Base-by-base conservation (phyloP, 1,139 yeast genomes). In the Nakaseomyces uthaithaninus region DNA sequence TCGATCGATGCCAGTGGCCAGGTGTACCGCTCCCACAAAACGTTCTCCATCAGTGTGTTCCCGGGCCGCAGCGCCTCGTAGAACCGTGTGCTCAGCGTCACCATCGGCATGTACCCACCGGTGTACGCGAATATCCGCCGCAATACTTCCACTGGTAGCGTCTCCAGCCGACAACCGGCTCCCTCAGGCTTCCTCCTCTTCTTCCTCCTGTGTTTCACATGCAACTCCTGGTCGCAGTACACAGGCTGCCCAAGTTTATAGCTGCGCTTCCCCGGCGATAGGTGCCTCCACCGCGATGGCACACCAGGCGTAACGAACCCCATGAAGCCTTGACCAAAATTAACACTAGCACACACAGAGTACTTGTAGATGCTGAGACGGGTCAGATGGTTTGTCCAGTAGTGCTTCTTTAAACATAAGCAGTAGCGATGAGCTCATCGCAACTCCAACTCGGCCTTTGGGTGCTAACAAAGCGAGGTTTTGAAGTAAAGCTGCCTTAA, bases 111-210 rank as follows among this genome's bases (percentile, higher is more conserved):
- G 12, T 39, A 34, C 15, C 45, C 47, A 12, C 44, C 43, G 5
- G 52, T 33, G 4, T 44, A 42, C 12, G 51, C 41, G 28, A 52
- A 53, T 12, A 53, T 50, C 12, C 38, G 41, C 36, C 51, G 50
- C 10, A 53, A 33, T 10, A 53, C 25, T 30, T 53, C 57, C 7
- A 33, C 24, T 4, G 55, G 55, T 7, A 53, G 40, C 14, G 40
- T 43, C n/a, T 45, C 39, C 17, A 44, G 18, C 3, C n/a, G 16
- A 7, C 5, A 5, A 9, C 6, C 27, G 5, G 14, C 27, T n/a
- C n/a, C n/a, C 2, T 33, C 27, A 11, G 39, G 26, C 10, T 35
- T 39, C 12, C 27, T n/a, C 14, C 12, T 7, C 16, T 14, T 27
- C 5, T 15, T 10, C 23, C n/a, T 30, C 5, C 18, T 17, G 23